These are phyloP conservation scores for Schizochytrium sp. DNA, from an alignment of 108 stramenopile species.

Conservation along the genomic window DNA sequence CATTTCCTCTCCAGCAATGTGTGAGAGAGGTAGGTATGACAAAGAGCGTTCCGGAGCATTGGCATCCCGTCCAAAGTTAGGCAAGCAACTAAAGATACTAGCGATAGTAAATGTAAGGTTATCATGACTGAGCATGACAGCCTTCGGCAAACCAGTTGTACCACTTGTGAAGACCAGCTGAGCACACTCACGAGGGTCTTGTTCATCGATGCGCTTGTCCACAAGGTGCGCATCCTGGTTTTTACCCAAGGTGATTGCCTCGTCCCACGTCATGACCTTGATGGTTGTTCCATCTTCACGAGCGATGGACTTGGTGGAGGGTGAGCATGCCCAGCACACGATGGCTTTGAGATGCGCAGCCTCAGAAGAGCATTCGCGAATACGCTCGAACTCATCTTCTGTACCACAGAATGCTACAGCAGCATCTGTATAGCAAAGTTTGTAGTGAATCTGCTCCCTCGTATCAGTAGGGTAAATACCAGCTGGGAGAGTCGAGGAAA, in stretches of 20 bases:
- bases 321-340: conserved; percentile 74
- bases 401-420: conserved; percentile 79
- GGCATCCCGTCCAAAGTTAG: not conserved
- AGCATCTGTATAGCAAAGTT: conserved; percentile 78
- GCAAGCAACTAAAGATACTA: not conserved
- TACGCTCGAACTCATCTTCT: conserved; percentile 77
- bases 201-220: conserved; percentile 64
- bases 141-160: conserved; percentile 85
- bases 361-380: conserved; percentile 64
- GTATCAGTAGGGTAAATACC: conserved; percentile 83
- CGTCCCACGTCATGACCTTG: conserved; percentile 70
- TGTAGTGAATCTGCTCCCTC: conserved; percentile 80
- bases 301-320: conserved; percentile 46
- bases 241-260: conserved; percentile 67
- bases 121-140: conserved; percentile 86
- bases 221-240: conserved; percentile 5
- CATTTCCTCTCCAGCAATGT: conserved; percentile 75
- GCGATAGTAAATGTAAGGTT: conserved; percentile 70
- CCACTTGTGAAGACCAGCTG: conserved; percentile 84
- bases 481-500: conserved; percentile 78
- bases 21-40: conserved; percentile 72
- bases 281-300: conserved; percentile 57
- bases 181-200: conserved; percentile 75
- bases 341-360: conserved; percentile 77
- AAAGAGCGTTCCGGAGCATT: conserved; percentile 62